Evolutionary conservation across 208 protist species (phyloP), one percentile per base, ranked within the genome.

Genomic region (Leishmania tarentolae): DNA sequence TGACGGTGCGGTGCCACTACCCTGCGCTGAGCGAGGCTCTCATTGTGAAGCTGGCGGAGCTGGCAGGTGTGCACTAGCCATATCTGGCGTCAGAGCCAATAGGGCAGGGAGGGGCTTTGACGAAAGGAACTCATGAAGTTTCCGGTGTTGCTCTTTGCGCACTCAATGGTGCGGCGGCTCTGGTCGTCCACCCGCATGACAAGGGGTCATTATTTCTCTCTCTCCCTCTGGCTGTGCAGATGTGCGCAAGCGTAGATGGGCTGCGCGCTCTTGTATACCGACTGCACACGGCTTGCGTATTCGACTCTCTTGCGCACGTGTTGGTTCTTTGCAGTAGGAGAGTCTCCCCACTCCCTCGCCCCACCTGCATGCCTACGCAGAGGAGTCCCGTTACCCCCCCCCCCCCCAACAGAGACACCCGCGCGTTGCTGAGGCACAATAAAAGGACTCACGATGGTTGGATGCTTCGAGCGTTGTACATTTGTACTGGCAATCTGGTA

Each of bases 1-100:
- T 95, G 53, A 82, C 73, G 24, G 91, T 92, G 75, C 88, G 89
- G 75, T 80, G 84, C 56, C 82, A 91, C 50, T 87, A 92, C 74
- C 66, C 82, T 3, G 83, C 65, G 35, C 63, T 97, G 6, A 78
- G 87, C 40, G 87, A 95, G 81, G 77, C 88, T 1, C 82, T 96
- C 21, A 87, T 96, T 44, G 74, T 90, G n/a, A 88, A 92, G 42
- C 85, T 92, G 68, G 85, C 85, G 28, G 78, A 81, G 19, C 66
- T 90, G 6, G 74, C 94, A 7, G 28, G 37, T 28, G 82, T 70
- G 11, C 37, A 19, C 35, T 76, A 81, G 21, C 3, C 24, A 35
- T 73, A 40, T 7, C 35, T 31, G 69, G 11, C 3, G 44, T 13
- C 42, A 53, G 44, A 4, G 11, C n/a, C 28, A 11, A 31, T n/a